These are phyloP conservation scores for Penicillium sp. DNA, from an alignment of 2,329 filamentous ascomycete species.

Conservation along the genomic window DNA sequence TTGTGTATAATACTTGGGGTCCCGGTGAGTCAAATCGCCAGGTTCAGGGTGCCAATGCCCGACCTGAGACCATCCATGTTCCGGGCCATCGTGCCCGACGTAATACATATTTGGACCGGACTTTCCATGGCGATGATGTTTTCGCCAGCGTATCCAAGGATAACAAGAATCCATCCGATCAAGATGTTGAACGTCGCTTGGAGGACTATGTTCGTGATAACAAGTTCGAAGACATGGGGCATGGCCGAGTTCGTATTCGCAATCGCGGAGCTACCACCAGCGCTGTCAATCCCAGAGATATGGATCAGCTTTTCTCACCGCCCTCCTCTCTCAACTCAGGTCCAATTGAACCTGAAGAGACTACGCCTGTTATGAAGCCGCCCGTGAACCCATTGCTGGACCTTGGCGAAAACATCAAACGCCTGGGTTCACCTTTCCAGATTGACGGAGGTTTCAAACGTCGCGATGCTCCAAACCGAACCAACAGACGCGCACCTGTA, in stretches of 20 bases:
- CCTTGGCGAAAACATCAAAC: slow-evolving; percentile 44
- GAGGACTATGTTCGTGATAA: slow-evolving; percentile 47
- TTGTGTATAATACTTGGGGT: slow-evolving; percentile 52
- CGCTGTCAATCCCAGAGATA: slow-evolving; percentile 53
- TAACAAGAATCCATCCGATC: slow-evolving; percentile 50
- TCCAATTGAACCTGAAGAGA: slow-evolving; percentile 27
- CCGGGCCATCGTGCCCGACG: slow-evolving; percentile 48
- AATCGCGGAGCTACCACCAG: slow-evolving; percentile 63
- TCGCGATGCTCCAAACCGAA: slow-evolving; percentile 30
- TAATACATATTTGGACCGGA: slow-evolving; percentile 54
- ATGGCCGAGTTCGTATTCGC: slow-evolving; percentile 59
- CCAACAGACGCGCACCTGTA: slow-evolving; percentile 43
- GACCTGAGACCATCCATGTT: slow-evolving; percentile 47
- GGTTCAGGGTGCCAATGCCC: slow-evolving; percentile 32
- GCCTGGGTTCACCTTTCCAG: slow-evolving; percentile 50
- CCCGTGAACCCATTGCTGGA: slow-evolving; percentile 32
- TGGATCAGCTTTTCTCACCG: slow-evolving; percentile 57
- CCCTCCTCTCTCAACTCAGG: slow-evolving; percentile 38
- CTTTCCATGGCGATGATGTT: slow-evolving; percentile 51
- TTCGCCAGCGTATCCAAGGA: slow-evolving; percentile 43
- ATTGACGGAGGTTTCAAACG: slow-evolving; percentile 38
- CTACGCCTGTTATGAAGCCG: slow-evolving; percentile 22
- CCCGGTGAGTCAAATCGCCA: slow-evolving; percentile 40
- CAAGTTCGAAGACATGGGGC: slow-evolving; percentile 48
- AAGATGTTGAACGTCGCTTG: slow-evolving; percentile 56